Evolutionary conservation across 2,329 filamentous ascomycete species (phyloP).

Genomic region (Fusarium praegraminearum): DNA sequence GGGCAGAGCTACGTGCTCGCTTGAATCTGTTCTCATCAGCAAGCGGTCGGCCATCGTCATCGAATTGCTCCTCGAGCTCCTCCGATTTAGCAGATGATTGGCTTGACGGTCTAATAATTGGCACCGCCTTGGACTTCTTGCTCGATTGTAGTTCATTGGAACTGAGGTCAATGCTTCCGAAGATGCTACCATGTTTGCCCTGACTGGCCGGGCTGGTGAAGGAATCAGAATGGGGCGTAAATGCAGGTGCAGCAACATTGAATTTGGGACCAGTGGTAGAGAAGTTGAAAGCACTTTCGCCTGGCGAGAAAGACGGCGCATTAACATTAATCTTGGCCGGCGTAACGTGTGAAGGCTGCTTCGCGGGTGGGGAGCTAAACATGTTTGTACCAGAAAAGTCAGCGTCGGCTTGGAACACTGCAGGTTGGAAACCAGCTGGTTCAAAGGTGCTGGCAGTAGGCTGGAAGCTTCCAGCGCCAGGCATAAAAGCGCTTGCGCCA

Average conservation of each 20-base stretch:
- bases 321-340: constrained; percentile 73
- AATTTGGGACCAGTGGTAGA: constrained; percentile 75
- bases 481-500: constrained; percentile 56
- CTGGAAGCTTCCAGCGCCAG: constrained; percentile 44
- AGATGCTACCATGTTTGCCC: constrained; percentile 68
- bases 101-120: constrained; percentile 77
- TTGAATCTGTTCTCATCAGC: constrained; percentile 78
- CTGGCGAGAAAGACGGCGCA: constrained; percentile 78
- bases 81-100: constrained; percentile 55
- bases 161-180: constrained; percentile 75
- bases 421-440: constrained; percentile 56
- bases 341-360: constrained; percentile 33
- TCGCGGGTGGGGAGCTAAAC: constrained; percentile 36
- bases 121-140: constrained; percentile 85
- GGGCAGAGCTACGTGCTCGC: constrained; percentile 73
- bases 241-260: constrained; percentile 80
- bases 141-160: constrained; percentile 72
- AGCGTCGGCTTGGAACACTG: constrained; percentile 58
- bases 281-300: constrained; percentile 74
- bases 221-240: constrained; percentile 72
- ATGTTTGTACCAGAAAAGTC: constrained; percentile 28
- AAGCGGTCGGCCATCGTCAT: constrained; percentile 66
- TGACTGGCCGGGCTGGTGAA: constrained; percentile 58
- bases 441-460: constrained; percentile 23
- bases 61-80: constrained; percentile 43